Evolutionary conservation across 2,329 filamentous ascomycete species (phyloP), one percentile per base, ranked within the genome.

Genomic region (Colletotrichum eremochloae): DNA sequence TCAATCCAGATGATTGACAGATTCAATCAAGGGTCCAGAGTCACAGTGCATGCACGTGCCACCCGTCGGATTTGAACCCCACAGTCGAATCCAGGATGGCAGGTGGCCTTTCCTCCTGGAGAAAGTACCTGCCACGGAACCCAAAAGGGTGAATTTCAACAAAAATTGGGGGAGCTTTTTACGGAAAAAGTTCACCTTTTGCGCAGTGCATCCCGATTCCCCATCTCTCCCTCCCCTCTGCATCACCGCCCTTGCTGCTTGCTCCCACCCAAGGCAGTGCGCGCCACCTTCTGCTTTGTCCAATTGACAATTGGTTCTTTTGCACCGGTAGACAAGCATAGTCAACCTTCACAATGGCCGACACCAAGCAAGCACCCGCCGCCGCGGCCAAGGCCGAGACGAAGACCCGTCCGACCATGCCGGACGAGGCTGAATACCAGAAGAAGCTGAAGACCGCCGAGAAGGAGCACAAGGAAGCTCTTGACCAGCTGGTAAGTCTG

Each of bases 391-490:
- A 82, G 76, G 83, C 82, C 68, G 81, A 85, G 74, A 80, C 81
- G 71, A 82, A 83, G 75, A 80, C 85, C 79, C 94, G 91, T 85
- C 95, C 95, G 66, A 89, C 93, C 84, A 94, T 93, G 88, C 96
- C 96, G 58, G 94, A 98, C 82, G 93, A 96, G 85, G 92, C 92
- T 76, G 86, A 88, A 77, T 99, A 92, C 87, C 95, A 97, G 85
- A 89, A 91, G 81, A 88, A 89, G 75, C 88, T 97, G 74, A 91
- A 90, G 63, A 90, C 93, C 84, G 93, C 93, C 36, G 94, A 98
- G 84, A 97, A 97, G 86, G 94, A 93, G 76, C 92, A 97, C 84
- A 87, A 92, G 80, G 90, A 90, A 64, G 88, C 92, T 60, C 93
- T 96, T 85, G 91, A 94, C 77, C 80, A 79, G 74, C 78, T 84